Evolutionary conservation across 2,329 filamentous ascomycete species (phyloP).

Genomic region (Fusarium torulosum): DNA sequence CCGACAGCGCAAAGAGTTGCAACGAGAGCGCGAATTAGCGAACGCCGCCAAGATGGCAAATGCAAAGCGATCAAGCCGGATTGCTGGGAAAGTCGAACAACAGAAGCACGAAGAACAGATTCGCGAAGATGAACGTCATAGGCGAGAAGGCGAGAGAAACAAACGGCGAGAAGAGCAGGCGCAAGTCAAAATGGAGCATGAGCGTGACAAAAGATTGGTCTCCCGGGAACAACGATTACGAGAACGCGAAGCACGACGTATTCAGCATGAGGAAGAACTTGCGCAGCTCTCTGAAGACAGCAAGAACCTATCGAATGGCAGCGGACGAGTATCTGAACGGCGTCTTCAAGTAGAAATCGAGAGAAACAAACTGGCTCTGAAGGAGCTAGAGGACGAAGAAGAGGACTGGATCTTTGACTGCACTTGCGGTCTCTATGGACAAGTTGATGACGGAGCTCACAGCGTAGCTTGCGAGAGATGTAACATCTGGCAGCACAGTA

Average conservation of each 20-base stretch:
- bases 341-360: slow-evolving; percentile 86
- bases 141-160: slow-evolving; percentile 68
- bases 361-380: slow-evolving; percentile 80
- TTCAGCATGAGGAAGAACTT: slow-evolving; percentile 87
- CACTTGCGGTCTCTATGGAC: slow-evolving; percentile 88
- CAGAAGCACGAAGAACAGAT: slow-evolving; percentile 79
- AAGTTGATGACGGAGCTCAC: slow-evolving; percentile 94
- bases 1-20: slow-evolving; percentile 75
- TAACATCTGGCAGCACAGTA: slow-evolving; percentile 97
- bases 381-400: slow-evolving; percentile 78
- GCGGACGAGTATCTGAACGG: slow-evolving; percentile 78
- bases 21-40: slow-evolving; percentile 81
- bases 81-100: slow-evolving; percentile 84
- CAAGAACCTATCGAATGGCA: slow-evolving; percentile 67
- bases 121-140: slow-evolving; percentile 72
- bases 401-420: slow-evolving; percentile 97
- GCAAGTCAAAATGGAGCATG: slow-evolving; percentile 71
- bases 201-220: slow-evolving; percentile 82
- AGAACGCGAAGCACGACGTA: slow-evolving; percentile 85
- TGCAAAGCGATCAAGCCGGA: slow-evolving; percentile 91
- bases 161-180: slow-evolving; percentile 76
- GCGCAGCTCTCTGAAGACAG: slow-evolving; percentile 82
- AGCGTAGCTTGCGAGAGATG: slow-evolving; percentile 95
- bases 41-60: slow-evolving; percentile 89
- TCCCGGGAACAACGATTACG: slow-evolving; percentile 87